Conservation (phyloP, 441 rosid species). For the Arabidopsis hybrid region DNA sequence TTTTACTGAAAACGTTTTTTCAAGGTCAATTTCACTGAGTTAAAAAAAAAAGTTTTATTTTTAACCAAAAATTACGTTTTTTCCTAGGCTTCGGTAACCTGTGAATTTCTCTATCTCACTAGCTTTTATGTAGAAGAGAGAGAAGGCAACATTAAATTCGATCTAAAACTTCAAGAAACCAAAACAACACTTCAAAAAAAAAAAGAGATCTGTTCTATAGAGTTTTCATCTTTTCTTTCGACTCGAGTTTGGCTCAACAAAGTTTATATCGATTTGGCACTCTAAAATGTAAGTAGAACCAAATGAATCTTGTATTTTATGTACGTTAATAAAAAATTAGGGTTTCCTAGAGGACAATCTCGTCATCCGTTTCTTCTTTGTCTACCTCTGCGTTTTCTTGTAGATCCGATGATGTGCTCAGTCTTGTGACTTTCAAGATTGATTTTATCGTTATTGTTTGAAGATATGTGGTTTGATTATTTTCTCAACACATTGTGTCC, state of each 20-base stretch:
- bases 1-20: conserved; percentile 28
- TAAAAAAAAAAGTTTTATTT: not conserved
- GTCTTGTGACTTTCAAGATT: conserved; percentile 23
- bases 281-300: conserved; percentile 21
- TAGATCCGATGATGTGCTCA: conserved; percentile 37
- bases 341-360: conserved; percentile 26
- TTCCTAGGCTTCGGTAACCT: conserved; percentile 23
- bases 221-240: not conserved
- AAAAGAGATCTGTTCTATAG: conserved; percentile 36
- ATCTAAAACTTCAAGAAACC: conserved; percentile 32
- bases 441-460: conserved; percentile 11
- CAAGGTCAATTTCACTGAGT: conserved; percentile 38
- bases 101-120: conserved; percentile 27
- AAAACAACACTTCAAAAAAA: conserved; percentile 27
- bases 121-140: conserved; percentile 39
- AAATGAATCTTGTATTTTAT: conserved; percentile 4
- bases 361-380: conserved; percentile 6
- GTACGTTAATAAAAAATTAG: conserved; percentile 30
- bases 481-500: not conserved
- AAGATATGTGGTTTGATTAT: not conserved
- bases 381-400: conserved; percentile 20
- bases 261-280: conserved; percentile 9
- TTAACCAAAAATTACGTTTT: conserved; percentile 2
- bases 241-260: conserved; percentile 25
- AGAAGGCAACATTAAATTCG: conserved; percentile 34